A percentile compares a stretch with the other conserved stretches of the same genome.
Evolutionary conservation across 202 grass and related monocot species (phyloP).

Genomic region (Panicum hallii): DNA sequence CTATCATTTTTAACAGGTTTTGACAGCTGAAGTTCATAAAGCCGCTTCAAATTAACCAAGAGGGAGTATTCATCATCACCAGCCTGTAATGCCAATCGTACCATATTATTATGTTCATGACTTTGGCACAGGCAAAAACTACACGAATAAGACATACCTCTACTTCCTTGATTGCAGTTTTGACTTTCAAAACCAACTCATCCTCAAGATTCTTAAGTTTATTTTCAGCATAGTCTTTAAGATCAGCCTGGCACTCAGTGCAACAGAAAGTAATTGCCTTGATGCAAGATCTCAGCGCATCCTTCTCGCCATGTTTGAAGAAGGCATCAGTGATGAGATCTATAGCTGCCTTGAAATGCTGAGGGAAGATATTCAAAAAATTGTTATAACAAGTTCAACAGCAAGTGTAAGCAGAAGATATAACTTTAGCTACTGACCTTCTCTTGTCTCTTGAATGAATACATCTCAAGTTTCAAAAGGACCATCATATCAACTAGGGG

Average conservation of each 20-base stretch:
- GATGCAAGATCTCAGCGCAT: constrained; percentile 88
- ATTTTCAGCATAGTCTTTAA: constrained; percentile 84
- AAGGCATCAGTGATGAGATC: constrained; percentile 90
- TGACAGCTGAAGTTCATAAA: constrained; percentile 92
- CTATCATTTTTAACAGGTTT: constrained; percentile 71
- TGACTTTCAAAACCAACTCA: constrained; percentile 85
- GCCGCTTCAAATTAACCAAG: constrained; percentile 95
- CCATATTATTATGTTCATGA: constrained; percentile 35
- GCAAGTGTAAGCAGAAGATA: constrained; percentile 33
- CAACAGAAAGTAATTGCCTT: constrained; percentile 89
- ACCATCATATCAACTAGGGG: constrained; percentile 85
- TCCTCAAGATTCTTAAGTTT: constrained; percentile 91
- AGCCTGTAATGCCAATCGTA: constrained; percentile 62
- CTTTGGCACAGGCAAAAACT: constrained; percentile 3
- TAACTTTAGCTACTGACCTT: constrained; percentile 59
- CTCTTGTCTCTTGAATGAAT: constrained; percentile 90
- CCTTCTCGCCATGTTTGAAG: constrained; percentile 98
- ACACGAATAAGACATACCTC: constrained; percentile 57
- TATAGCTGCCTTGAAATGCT: constrained; percentile 93
- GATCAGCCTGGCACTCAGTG: constrained; percentile 77
- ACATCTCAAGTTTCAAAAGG: constrained; percentile 96
- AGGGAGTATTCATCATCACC: constrained; percentile 99
- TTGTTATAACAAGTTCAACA: neutral
- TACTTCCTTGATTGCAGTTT: constrained; percentile 92
- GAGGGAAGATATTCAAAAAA: constrained; percentile 46